Conservation (phyloP, 768 basidiomycete species). For the Boletus vinaceobasis region DNA sequence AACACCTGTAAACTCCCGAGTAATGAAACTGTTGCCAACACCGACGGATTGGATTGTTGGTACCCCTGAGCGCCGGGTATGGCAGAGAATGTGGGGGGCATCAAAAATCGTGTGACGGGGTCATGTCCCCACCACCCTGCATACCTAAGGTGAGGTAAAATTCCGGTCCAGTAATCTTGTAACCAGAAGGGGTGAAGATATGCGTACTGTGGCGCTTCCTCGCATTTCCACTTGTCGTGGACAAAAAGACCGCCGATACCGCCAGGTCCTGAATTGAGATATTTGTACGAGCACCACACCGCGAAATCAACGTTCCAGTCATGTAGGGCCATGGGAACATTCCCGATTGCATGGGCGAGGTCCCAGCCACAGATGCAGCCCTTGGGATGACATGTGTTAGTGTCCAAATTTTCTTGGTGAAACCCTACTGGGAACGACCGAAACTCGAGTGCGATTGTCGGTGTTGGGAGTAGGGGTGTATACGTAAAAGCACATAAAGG, state of each 20-base stretch:
- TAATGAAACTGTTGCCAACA: slow-evolving; percentile 74
- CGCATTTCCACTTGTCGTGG: slow-evolving; percentile 76
- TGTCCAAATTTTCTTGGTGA: slow-evolving; percentile 6
- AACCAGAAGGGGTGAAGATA: slow-evolving; percentile 10
- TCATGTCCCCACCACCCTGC: slow-evolving; percentile 99
- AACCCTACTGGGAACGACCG: slow-evolving; percentile 9
- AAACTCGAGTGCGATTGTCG: slow-evolving; percentile 4
- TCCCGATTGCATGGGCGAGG: slow-evolving; percentile 93
- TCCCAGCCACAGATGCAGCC: slow-evolving; percentile 96
- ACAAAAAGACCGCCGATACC: slow-evolving; percentile 95
- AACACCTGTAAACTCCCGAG: slow-evolving; percentile 82
- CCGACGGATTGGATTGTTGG: slow-evolving; percentile 93
- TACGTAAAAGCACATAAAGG: slow-evolving; percentile 27
- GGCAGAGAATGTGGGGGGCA: slow-evolving; percentile 81
- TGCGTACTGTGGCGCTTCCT: slow-evolving; percentile 59
- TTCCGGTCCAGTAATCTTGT: slow-evolving; percentile 1
- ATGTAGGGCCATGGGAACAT: slow-evolving; percentile 84
- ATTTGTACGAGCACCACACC: slow-evolving; percentile 99
- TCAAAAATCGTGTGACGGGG: slow-evolving; percentile 79
- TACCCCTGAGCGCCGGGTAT: slow-evolving; percentile 91
- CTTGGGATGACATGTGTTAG: slow-evolving; percentile 39
- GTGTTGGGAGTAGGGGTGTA: slow-evolving; percentile 7
- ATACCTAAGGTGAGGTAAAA: slow-evolving; percentile 47
- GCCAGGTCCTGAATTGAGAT: slow-evolving; percentile 94
- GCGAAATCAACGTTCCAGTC: slow-evolving; percentile 97